Base-by-base conservation (phyloP, 208 protist genomes). In the Leishmania tarentolae region DNA sequence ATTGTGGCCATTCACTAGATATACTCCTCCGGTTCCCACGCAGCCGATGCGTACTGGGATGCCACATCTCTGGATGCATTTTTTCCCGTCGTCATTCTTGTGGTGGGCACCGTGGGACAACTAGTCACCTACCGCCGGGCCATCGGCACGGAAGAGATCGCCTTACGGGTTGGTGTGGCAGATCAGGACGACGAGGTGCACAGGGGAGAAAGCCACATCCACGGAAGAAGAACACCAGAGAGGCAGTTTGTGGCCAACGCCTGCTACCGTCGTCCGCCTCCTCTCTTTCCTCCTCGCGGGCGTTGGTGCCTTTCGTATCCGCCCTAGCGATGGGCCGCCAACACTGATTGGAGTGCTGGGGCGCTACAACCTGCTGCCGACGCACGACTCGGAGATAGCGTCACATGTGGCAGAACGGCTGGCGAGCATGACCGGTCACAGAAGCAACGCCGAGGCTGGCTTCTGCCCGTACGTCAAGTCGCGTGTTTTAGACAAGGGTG, bases 201-300 rank as follows among this genome's bases (percentile, higher is more conserved):
- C 50, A 71, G 37, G 3, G 13, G 28, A 8, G 42, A 13, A 31
- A 17, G 72, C 61, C 56, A 42, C 59, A 40, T 78, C 72, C 11
- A 46, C 73, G 50, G 35, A 28, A 6, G 44, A 8, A 59, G 56
- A 61, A 13, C 56, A 61, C 56, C 56, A 8, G 56, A 2, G 56
- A n/a, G 63, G 69, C 19, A 50, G 28, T 2, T 19, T 40, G n/a
- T 81, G 13, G 72, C 72, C 17, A 76, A 75, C 42, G 50, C 81
- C 47, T 24, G 52, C 76, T 9, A 19, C 9, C 21, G 0, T 81
- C 63, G 71, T 85, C 44, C 35, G 66, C 8, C 44, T 79, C 28
- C 37, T 81, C 6, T 72, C 77, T 13, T 80, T 87, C 19, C 52
- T 85, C 1, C 28, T 88, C 4, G 50, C 73, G 15, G 63, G 75